Evolutionary conservation across 495 filamentous ascomycete species (phyloP).

Genomic region (Usnea hakonensis): DNA sequence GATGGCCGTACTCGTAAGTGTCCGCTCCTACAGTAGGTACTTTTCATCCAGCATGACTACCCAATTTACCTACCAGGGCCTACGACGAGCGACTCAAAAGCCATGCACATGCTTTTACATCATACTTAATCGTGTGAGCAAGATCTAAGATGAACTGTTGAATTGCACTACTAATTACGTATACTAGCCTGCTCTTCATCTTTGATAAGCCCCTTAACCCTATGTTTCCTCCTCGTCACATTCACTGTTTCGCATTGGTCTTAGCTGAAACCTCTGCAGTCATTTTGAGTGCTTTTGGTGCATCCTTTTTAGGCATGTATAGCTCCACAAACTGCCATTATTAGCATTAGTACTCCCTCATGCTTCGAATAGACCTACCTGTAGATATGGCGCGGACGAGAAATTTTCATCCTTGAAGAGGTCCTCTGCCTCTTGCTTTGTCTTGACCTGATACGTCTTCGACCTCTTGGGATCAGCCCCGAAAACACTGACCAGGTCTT

Average conservation of each 20-base stretch:
- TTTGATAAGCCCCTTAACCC: too few species aligned
- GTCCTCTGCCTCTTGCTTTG: slow-evolving; percentile 57
- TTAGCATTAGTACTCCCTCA: not conserved
- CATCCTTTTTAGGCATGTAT: slow-evolving; percentile 76
- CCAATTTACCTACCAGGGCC: not conserved
- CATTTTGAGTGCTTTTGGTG: slow-evolving; percentile 59
- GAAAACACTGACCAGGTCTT: slow-evolving; percentile 59
- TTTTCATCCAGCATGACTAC: too few species aligned
- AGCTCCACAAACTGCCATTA: slow-evolving; percentile 69
- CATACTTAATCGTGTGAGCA: not conserved
- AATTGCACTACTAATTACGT: too few species aligned
- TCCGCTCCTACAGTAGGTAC: too few species aligned
- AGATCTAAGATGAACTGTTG: not conserved
- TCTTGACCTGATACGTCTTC: slow-evolving; percentile 62
- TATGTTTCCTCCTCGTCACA: not conserved
- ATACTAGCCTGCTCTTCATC: too few species aligned
- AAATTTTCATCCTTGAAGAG: slow-evolving; percentile 65
- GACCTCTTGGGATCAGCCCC: slow-evolving; percentile 50
- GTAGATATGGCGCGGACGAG: slow-evolving; percentile 37
- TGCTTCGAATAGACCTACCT: slow-evolving; percentile 29
- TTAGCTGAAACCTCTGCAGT: slow-evolving; percentile 59
- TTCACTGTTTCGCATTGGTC: slow-evolving; percentile 49
- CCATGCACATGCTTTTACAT: not conserved
- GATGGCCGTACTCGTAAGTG: too few species aligned
- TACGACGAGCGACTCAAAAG: not conserved